phyloP scores from a whole-genome alignment of 108 stramenopile genomes.

The Nitzschia palea region DNA sequence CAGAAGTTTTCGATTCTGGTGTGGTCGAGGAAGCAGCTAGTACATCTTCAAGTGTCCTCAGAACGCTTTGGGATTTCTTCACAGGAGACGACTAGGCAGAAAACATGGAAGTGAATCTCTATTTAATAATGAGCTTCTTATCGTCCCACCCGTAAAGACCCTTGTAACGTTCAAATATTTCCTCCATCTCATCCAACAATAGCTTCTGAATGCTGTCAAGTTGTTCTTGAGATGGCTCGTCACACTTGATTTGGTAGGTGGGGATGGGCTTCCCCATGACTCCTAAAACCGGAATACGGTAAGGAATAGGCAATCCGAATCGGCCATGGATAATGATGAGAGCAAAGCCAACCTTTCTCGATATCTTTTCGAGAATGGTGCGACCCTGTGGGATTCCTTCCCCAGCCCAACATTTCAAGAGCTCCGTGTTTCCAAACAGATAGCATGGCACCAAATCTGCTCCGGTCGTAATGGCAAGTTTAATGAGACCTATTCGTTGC shows the following conservation, averaged over 20 bases:
- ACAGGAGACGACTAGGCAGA: slow-evolving; percentile 27
- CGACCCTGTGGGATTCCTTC: slow-evolving; percentile 28
- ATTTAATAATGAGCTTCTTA: slow-evolving; percentile 41
- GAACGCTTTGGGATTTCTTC: slow-evolving; percentile 60
- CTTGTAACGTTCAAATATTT: slow-evolving; percentile 42
- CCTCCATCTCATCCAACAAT: slow-evolving; percentile 34
- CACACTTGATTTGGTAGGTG: slow-evolving; percentile 38
- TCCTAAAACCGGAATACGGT: slow-evolving; percentile 27
- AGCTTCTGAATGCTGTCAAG: slow-evolving; percentile 18
- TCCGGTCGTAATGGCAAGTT: slow-evolving; percentile 57
- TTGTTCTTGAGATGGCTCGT: slow-evolving; percentile 44
- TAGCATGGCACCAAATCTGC: slow-evolving; percentile 56
- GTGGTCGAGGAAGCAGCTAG: slow-evolving; percentile 30
- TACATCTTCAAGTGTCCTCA: slow-evolving; percentile 23
- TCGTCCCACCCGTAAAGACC: slow-evolving; percentile 40
- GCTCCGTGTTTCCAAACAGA: slow-evolving; percentile 53
- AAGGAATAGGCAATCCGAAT: slow-evolving; percentile 45
- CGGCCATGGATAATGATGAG: slow-evolving; percentile 45
- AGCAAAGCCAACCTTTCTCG: slow-evolving; percentile 43
- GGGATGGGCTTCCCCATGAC: slow-evolving; percentile 41
- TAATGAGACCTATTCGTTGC: slow-evolving; percentile 49
- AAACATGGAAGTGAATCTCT: not conserved
- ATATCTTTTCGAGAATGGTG: slow-evolving; percentile 26
- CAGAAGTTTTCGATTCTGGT: slow-evolving; percentile 26
- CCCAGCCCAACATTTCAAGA: slow-evolving; percentile 41